A percentile compares a stretch with the other conserved stretches of the same genome.
phyloP scores from a whole-genome alignment of 176 grass and related monocot species.

The Eremochloa ophiuroides region DNA sequence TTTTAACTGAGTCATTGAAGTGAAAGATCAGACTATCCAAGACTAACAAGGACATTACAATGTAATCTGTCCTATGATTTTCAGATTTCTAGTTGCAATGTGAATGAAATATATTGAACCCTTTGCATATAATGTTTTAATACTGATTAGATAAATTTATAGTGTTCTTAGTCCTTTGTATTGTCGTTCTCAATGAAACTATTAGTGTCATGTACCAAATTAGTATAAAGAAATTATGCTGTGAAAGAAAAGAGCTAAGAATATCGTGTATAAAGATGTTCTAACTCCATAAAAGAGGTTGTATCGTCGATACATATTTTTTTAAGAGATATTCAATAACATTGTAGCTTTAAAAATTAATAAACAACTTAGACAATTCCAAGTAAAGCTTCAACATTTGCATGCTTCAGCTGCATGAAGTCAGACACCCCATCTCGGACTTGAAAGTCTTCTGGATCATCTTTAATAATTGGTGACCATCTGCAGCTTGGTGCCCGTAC shows the following conservation, averaged over 20 bases:
- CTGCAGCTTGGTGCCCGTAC: too few relatives aligned
- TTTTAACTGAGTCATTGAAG: slow-evolving; percentile 92
- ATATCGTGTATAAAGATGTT: too few relatives aligned
- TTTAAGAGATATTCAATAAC: too few relatives aligned
- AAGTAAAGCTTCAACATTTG: too few relatives aligned
- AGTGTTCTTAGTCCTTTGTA: neutral
- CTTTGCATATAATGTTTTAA: slow-evolving; percentile 6
- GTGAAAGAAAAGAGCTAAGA: neutral
- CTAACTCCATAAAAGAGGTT: too few relatives aligned
- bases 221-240: neutral
- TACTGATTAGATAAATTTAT: neutral
- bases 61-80: slow-evolving; percentile 47
- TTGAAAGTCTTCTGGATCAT: too few relatives aligned
- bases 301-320: too few relatives aligned
- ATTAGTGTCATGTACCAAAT: neutral
- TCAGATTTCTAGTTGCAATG: neutral
- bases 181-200: neutral
- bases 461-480: too few relatives aligned
- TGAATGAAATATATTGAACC: slow-evolving; percentile 2
- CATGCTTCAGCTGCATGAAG: too few relatives aligned
- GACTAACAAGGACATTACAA: slow-evolving; percentile 97
- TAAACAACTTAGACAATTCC: too few relatives aligned
- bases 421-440: too few relatives aligned
- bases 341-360: too few relatives aligned
- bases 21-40: slow-evolving; percentile 72